These are phyloP conservation scores for Kwoniella sp. DNA, from an alignment of 768 basidiomycete genomes.

Conservation along the genomic window DNA sequence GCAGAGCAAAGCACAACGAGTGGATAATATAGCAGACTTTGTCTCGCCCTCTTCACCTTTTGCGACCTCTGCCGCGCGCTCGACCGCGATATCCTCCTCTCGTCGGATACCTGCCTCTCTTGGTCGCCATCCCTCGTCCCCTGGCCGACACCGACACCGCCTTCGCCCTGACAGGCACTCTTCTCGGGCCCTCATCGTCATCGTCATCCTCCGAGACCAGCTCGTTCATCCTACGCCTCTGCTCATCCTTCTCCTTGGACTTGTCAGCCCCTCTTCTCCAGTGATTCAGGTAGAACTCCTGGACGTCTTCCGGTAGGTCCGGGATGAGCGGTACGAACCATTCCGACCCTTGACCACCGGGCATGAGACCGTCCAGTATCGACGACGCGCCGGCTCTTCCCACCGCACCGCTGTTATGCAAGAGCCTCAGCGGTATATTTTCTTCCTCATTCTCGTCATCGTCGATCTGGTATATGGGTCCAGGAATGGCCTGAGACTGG, in stretches of 20 bases:
- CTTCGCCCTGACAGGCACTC: neutral
- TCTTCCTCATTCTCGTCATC: no score
- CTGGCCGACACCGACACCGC: neutral
- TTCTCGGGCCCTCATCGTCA: conserved; percentile 1
- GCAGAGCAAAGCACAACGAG: no score
- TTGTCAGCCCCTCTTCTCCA: conserved; percentile 35
- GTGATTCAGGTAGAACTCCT: conserved; percentile 38
- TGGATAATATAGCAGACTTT: no score
- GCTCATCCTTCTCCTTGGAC: neutral
- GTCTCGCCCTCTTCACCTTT: conserved; percentile 7
- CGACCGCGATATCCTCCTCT: conserved; percentile 4
- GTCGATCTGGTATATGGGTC: no score
- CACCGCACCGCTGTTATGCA: no score
- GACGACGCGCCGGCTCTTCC: no score
- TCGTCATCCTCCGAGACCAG: neutral
- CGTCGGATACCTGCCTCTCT: conserved; percentile 3
- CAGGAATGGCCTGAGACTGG: no score
- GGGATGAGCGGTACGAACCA: conserved; percentile 7
- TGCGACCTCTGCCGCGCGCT: conserved; percentile 8
- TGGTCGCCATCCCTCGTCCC: neutral
- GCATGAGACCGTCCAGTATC: no score
- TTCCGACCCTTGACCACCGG: no score
- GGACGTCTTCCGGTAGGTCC: conserved; percentile 4
- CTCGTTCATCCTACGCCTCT: neutral
- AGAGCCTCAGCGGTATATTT: no score